These are phyloP conservation scores for Fusarium musae DNA, from an alignment of 2,329 filamentous ascomycete species.

Conservation along the genomic window DNA sequence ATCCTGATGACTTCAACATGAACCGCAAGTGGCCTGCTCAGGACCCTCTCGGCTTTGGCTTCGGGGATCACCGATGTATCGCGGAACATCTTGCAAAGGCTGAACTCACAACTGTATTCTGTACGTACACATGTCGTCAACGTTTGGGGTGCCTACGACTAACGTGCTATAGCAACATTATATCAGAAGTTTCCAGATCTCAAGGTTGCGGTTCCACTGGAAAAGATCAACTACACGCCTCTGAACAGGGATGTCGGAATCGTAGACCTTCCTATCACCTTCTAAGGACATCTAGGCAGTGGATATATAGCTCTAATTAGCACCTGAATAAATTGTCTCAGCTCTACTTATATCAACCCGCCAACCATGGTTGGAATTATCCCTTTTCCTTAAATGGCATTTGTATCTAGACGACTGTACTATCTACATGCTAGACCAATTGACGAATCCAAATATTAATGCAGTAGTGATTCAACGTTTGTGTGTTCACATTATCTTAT, in stretches of 20 bases:
- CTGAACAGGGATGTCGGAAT: slow-evolving; percentile 20
- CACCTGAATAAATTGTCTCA: background rate
- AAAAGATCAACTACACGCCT: slow-evolving; percentile 25
- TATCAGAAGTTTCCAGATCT: slow-evolving; percentile 15
- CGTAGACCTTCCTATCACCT: slow-evolving; percentile 11
- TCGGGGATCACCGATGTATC: slow-evolving; percentile 58
- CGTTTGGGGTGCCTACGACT: rapidly evolving
- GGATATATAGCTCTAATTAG: background rate
- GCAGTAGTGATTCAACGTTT: background rate
- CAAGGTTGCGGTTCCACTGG: slow-evolving; percentile 7
- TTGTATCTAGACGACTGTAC: too few species aligned
- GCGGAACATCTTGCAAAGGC: slow-evolving; percentile 55
- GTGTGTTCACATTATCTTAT: rapidly evolving
- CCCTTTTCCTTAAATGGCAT: too few species aligned
- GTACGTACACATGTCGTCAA: background rate
- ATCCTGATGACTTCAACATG: slow-evolving; percentile 58
- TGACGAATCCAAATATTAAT: rapidly evolving
- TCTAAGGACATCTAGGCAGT: background rate
- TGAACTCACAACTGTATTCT: slow-evolving; percentile 20
- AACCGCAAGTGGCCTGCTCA: slow-evolving; percentile 47
- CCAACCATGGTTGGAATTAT: too few species aligned
- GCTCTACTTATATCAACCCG: background rate
- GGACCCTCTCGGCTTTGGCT: slow-evolving; percentile 58
- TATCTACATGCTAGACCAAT: too few species aligned
- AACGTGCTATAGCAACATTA: background rate